These are phyloP conservation scores for Przewalskia tangutica DNA, from an alignment of 257 asterid species.

Conservation along the genomic window DNA sequence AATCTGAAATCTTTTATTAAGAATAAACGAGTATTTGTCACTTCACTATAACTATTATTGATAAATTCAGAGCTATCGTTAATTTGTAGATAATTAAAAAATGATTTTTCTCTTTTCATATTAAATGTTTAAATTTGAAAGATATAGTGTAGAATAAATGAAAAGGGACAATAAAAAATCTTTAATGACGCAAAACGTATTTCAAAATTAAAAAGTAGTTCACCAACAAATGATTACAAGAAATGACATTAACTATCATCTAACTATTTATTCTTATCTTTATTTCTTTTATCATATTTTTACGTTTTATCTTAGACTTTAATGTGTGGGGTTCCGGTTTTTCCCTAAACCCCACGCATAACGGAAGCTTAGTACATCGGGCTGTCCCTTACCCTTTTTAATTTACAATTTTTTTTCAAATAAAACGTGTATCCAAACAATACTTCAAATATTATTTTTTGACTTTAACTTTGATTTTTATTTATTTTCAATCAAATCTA, in stretches of 20 bases:
- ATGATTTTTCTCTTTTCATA: not conserved
- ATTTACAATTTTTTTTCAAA: too few relatives aligned
- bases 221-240: not conserved
- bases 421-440: too few relatives aligned
- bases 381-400: too few relatives aligned
- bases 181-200: not conserved
- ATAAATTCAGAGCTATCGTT: conserved; percentile 6
- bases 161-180: not conserved
- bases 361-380: too few relatives aligned
- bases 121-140: not conserved
- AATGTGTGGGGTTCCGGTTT: too few relatives aligned
- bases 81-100: not conserved
- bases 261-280: not conserved
- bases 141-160: not conserved
- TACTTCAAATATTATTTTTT: not conserved
- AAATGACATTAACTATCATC: not conserved
- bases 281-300: not conserved
- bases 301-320: too few relatives aligned
- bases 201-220: not conserved
- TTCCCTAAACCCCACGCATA: too few relatives aligned
- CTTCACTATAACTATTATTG: too few relatives aligned
- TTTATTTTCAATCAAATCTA: too few relatives aligned
- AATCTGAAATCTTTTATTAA: not conserved
- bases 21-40: not conserved
- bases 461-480: too few relatives aligned